Evolutionary conservation across 352 stramenopile species (phyloP).

Genomic region (Pythium grandisporangium): DNA sequence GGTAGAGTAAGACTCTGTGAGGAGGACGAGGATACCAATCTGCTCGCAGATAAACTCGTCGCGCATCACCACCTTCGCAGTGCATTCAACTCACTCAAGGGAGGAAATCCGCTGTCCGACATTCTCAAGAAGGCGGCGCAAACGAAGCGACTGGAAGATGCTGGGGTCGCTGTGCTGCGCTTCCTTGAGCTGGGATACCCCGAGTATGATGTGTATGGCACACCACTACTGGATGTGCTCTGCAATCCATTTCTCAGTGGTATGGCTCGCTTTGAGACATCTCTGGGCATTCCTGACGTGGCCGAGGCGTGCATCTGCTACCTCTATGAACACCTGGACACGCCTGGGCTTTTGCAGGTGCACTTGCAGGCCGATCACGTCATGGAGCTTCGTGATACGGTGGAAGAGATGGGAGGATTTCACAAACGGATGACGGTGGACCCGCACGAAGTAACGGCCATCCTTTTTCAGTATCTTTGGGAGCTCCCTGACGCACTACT

Average conservation of each 20-base stretch:
- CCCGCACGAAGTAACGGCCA: constrained; percentile 65
- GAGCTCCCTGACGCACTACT: constrained; percentile 72
- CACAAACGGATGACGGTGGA: constrained; percentile 79
- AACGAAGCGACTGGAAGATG: constrained; percentile 62
- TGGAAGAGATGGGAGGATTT: constrained; percentile 76
- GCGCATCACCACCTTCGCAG: constrained; percentile 63
- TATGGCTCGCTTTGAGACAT: constrained; percentile 78
- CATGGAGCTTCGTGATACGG: constrained; percentile 67
- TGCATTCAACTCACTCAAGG: constrained; percentile 63
- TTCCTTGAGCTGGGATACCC: constrained; percentile 82
- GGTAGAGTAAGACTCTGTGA: constrained; percentile 62
- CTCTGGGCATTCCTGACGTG: constrained; percentile 75
- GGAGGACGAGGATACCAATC: constrained; percentile 45
- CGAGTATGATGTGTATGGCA: constrained; percentile 79
- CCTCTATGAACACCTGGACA: constrained; percentile 67
- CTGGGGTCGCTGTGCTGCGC: constrained; percentile 53
- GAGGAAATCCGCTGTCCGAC: constrained; percentile 68
- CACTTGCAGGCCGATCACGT: constrained; percentile 71
- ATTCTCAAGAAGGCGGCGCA: constrained; percentile 47
- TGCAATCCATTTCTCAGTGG: constrained; percentile 81
- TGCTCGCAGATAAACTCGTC: constrained; percentile 68
- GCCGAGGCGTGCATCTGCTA: constrained; percentile 74
- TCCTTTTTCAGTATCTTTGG: constrained; percentile 79
- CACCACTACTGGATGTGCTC: constrained; percentile 58
- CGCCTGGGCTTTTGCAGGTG: constrained; percentile 70